Evolutionary conservation across 2,329 filamentous ascomycete genomes (phyloP).

Genomic region (Dactylonectria macrodidyma): DNA sequence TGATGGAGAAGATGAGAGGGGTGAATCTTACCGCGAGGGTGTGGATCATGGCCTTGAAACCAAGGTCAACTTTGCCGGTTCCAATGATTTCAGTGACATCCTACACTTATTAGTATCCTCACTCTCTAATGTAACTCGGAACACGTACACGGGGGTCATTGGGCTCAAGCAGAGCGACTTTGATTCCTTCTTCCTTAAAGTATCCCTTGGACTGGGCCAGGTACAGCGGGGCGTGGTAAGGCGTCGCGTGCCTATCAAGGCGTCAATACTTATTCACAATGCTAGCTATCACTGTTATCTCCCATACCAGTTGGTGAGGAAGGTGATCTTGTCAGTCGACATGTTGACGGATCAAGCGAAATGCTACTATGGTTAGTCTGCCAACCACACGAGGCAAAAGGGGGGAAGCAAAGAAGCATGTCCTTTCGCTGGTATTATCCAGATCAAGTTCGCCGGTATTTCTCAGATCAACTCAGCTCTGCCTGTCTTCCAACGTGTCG

Average conservation of each 20-base stretch:
- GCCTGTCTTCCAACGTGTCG: slow-evolving; percentile 28
- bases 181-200: slow-evolving; percentile 82
- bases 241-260: slow-evolving; percentile 79
- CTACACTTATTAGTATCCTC: slow-evolving; percentile 50
- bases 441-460: slow-evolving; percentile 90
- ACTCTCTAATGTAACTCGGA: not conserved
- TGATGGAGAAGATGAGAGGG: not conserved
- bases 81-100: slow-evolving; percentile 89
- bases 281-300: slow-evolving; percentile 13
- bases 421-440: slow-evolving; percentile 91
- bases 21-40: slow-evolving; percentile 73
- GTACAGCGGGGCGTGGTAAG: slow-evolving; percentile 85
- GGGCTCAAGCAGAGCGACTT: slow-evolving; percentile 83
- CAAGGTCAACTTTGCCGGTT: slow-evolving; percentile 81
- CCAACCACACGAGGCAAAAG: slow-evolving; percentile 49
- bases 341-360: slow-evolving; percentile 67
- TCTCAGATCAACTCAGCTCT: slow-evolving; percentile 72
- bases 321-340: slow-evolving; percentile 89
- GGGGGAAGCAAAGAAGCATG: slow-evolving; percentile 77
- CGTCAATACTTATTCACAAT: slow-evolving; percentile 46
- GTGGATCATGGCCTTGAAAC: slow-evolving; percentile 89
- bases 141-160: slow-evolving; percentile 79
- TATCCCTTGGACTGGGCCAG: slow-evolving; percentile 83
- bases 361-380: slow-evolving; percentile 65
- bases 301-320: slow-evolving; percentile 84